Conservation (phyloP, 805 yeast genomes). For the Saccharomycopsis selenospora region DNA sequence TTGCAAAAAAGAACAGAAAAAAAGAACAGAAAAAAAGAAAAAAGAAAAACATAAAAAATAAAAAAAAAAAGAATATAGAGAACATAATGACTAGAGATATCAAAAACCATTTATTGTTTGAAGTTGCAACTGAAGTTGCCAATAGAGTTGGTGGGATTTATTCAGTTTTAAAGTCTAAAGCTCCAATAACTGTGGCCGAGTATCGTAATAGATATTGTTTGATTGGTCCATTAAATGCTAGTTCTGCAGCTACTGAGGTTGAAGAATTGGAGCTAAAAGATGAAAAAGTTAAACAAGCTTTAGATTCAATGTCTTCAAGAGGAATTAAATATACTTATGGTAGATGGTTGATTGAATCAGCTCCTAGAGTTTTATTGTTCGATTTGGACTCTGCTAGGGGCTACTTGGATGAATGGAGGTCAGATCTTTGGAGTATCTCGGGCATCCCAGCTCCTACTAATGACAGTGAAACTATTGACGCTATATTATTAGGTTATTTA, state of each 20-base stretch:
- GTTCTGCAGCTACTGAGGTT: conserved; percentile 72
- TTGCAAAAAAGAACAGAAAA: no score
- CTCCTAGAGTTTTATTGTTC: conserved; percentile 86
- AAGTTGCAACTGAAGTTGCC: conserved; percentile 96
- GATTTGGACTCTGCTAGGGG: conserved; percentile 70
- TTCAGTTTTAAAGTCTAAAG: conserved; percentile 92
- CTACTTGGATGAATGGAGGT: conserved; percentile 84
- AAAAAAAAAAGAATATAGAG: no score
- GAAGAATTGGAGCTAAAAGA: conserved; percentile 60
- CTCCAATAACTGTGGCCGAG: conserved; percentile 93
- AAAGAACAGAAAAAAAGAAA: no score
- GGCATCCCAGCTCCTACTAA: conserved; percentile 92
- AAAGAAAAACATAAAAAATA: no score
- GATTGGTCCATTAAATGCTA: conserved; percentile 77
- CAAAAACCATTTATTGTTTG: conserved; percentile 79
- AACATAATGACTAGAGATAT: conserved; percentile 71
- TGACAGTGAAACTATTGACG: conserved; percentile 86
- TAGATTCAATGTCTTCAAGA: conserved; percentile 72
- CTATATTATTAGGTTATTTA: conserved; percentile 83
- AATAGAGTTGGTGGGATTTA: conserved; percentile 97
- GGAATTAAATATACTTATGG: conserved; percentile 85
- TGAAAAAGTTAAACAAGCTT: conserved; percentile 45
- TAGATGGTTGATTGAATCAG: conserved; percentile 96
- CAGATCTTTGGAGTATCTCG: conserved; percentile 83
- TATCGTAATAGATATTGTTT: conserved; percentile 80